These are phyloP conservation scores for Lolium perenne DNA, from an alignment of 176 grass and related monocot species.

Conservation along the genomic window DNA sequence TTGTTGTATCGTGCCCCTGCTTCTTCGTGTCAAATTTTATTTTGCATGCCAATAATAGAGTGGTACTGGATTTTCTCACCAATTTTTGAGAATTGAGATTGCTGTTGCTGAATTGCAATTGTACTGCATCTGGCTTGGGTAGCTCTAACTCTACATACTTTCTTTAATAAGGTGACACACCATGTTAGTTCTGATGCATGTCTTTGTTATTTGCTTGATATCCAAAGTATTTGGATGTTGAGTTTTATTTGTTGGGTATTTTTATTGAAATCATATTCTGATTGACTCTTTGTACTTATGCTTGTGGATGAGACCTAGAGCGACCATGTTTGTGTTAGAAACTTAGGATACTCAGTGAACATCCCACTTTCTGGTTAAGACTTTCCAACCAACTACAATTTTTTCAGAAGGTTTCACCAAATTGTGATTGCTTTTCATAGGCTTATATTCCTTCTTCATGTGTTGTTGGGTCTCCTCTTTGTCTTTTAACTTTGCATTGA, in stretches of 20 bases:
- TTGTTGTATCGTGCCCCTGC: background rate
- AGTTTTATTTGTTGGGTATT: constrained; percentile 17
- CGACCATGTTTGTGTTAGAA: background rate
- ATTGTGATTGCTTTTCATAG: constrained; percentile 15
- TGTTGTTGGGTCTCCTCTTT: background rate
- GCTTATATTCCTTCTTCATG: constrained; percentile 26
- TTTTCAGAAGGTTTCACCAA: constrained; percentile 4
- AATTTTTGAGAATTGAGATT: background rate
- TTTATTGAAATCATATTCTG: background rate
- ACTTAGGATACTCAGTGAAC: background rate
- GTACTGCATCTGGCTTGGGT: background rate
- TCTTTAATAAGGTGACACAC: constrained; percentile 19
- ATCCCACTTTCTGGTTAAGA: background rate
- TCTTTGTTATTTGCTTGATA: constrained; percentile 23
- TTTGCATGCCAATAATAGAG: constrained; percentile 22
- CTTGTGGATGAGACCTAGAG: background rate
- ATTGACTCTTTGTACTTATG: background rate
- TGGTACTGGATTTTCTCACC: background rate
- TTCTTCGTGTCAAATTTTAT: constrained; percentile 6
- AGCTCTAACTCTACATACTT: constrained; percentile 11
- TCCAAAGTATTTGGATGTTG: constrained; percentile 7
- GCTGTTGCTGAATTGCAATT: background rate
- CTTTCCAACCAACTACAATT: background rate
- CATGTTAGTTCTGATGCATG: background rate
- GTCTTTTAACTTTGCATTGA: constrained; percentile 10